phyloP scores from a whole-genome alignment of 495 filamentous ascomycete species.

The Monascus purpureus region DNA sequence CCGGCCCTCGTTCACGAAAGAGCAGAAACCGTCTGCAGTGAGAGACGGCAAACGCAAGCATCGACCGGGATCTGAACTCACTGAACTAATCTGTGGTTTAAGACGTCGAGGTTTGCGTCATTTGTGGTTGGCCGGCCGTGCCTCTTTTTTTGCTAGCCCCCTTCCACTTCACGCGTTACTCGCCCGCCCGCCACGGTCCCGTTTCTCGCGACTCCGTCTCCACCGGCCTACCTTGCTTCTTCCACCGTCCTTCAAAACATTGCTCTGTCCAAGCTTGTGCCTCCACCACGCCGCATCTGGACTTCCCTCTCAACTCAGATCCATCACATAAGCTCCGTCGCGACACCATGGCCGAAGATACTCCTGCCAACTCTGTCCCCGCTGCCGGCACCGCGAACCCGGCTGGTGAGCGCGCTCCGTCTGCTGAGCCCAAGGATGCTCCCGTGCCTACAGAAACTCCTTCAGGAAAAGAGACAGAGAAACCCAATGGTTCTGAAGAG shows the following conservation, averaged over 20 bases:
- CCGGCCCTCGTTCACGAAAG: too few relatives aligned
- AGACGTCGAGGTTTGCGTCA: too few relatives aligned
- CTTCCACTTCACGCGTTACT: conserved; percentile 1
- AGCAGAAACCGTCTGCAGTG: too few relatives aligned
- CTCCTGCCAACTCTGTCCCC: conserved; percentile 20
- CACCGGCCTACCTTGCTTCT: conserved; percentile 4
- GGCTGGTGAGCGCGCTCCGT: conserved; percentile 19
- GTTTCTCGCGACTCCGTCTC: conserved; percentile 1
- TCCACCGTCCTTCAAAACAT: conserved; percentile 5
- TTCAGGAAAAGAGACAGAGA: conserved; percentile 18
- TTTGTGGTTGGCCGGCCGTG: neutral
- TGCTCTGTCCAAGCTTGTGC: too few relatives aligned
- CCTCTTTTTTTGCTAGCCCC: neutral
- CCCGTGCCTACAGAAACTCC: conserved; percentile 9
- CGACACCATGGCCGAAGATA: conserved; percentile 32
- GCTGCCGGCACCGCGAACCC: conserved; percentile 18
- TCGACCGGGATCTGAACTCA: too few relatives aligned
- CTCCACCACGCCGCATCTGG: too few relatives aligned
- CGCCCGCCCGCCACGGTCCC: conserved; percentile 1
- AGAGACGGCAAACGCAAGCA: too few relatives aligned
- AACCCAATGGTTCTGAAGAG: conserved; percentile 16
- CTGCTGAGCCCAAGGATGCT: conserved; percentile 14
- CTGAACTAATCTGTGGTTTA: too few relatives aligned
- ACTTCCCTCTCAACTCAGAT: conserved; percentile 1
- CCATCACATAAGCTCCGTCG: conserved; percentile 6